A percentile compares a stretch with the other conserved stretches of the same genome.
These are phyloP conservation scores for Fusarium cyanostomum DNA, from an alignment of 2,329 filamentous ascomycete species.

Conservation along the genomic window DNA sequence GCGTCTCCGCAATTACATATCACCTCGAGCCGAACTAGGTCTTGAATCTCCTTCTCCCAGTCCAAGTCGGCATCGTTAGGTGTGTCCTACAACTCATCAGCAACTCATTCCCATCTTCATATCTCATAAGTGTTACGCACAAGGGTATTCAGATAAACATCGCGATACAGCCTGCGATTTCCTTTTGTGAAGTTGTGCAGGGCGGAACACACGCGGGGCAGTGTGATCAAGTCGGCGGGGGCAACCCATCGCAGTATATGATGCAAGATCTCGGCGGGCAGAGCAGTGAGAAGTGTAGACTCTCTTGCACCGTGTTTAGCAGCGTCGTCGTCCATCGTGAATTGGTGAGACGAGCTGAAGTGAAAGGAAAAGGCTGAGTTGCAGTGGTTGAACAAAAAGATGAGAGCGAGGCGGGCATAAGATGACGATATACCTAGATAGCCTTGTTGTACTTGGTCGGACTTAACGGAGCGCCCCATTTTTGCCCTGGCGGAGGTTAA, in stretches of 20 bases:
- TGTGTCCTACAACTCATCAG: constrained; percentile 42
- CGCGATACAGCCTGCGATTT: constrained; percentile 69
- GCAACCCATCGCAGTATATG: constrained; percentile 66
- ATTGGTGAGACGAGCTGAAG: not conserved
- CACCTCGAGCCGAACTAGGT: constrained; percentile 55
- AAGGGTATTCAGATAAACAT: constrained; percentile 66
- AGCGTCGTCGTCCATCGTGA: constrained; percentile 11
- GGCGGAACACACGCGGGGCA: constrained; percentile 61
- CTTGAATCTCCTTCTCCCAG: constrained; percentile 56
- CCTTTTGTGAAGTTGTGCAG: constrained; percentile 64
- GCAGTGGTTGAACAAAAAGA: no score
- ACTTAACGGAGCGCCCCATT: constrained; percentile 22
- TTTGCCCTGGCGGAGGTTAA: constrained; percentile 6
- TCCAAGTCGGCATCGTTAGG: constrained; percentile 50
- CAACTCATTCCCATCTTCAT: not conserved
- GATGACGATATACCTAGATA: constrained; percentile 34
- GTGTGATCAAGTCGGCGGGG: constrained; percentile 63
- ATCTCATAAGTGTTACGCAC: constrained; percentile 51
- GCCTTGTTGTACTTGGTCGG: constrained; percentile 8
- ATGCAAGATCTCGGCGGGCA: constrained; percentile 72
- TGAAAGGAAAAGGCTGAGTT: not conserved
- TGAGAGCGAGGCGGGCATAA: constrained; percentile 2
- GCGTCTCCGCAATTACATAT: constrained; percentile 51
- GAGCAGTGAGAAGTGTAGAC: constrained; percentile 40
- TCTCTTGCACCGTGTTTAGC: not conserved